These are phyloP conservation scores for Phyllosticta capitalensis DNA, from an alignment of 2,329 filamentous ascomycete genomes.

Conservation along the genomic window DNA sequence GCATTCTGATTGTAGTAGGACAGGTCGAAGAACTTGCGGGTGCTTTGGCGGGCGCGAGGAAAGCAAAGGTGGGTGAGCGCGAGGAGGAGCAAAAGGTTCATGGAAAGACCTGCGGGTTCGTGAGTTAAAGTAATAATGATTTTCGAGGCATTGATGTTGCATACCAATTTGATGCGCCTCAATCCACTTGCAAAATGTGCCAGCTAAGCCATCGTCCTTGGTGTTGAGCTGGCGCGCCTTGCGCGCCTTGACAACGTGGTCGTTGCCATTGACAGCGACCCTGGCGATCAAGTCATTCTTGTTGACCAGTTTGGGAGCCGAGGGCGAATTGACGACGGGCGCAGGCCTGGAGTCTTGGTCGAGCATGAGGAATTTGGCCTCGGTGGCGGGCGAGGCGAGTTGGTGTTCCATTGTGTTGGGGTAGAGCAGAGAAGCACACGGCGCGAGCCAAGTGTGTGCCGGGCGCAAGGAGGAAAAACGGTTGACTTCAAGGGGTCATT, in stretches of 20 bases:
- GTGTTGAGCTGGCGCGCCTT: conserved; percentile 43
- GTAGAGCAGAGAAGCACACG: neutral
- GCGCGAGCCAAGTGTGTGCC: neutral
- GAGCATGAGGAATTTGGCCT: conserved; percentile 5
- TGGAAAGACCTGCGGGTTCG: conserved; percentile 56
- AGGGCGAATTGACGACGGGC: neutral
- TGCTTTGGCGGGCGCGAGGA: conserved; percentile 67
- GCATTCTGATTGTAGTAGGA: conserved; percentile 68
- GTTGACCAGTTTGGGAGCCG: neutral
- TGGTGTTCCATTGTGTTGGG: conserved; percentile 4
- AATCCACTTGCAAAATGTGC: conserved; percentile 57
- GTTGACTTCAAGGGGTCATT: neutral
- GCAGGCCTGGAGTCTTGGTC: conserved; percentile 1
- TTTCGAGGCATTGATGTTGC: conserved; percentile 16
- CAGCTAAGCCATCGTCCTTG: conserved; percentile 53
- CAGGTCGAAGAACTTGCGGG: conserved; percentile 79
- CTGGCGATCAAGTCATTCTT: conserved; percentile 1
- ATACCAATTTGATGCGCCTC: conserved; percentile 73
- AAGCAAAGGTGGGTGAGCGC: conserved; percentile 74
- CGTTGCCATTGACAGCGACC: conserved; percentile 2
- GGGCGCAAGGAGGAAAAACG: neutral
- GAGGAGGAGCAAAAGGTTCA: conserved; percentile 77
- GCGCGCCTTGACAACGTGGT: conserved; percentile 39
- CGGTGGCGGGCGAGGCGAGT: conserved; percentile 5
- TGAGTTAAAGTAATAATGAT: neutral